phyloP scores from a whole-genome alignment of 2,329 filamentous ascomycete genomes.

The Fusarium proliferatum region DNA sequence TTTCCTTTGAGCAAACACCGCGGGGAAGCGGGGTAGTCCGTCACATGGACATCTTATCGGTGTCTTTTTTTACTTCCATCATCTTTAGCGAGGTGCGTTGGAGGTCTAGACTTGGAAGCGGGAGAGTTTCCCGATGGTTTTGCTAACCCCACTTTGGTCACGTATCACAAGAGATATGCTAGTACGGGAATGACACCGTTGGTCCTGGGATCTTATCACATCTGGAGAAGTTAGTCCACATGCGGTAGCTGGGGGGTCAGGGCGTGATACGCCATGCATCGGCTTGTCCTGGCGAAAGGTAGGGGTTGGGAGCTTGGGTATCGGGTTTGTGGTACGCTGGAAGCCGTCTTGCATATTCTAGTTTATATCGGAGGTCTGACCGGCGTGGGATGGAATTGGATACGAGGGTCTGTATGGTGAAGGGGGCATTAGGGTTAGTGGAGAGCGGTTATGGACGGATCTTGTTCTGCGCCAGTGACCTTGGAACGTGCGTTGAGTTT shows the following conservation, averaged over 20 bases:
- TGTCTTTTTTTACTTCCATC: background rate
- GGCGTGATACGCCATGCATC: conserved; percentile 1
- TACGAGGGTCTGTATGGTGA: background rate
- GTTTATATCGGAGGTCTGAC: background rate
- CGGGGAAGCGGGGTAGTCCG: conserved; percentile 32
- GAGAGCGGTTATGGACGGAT: background rate
- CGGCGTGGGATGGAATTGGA: background rate
- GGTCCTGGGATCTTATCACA: conserved; percentile 1
- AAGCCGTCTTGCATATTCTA: conserved; percentile 5
- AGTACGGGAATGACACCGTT: conserved; percentile 31
- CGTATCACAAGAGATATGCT: background rate
- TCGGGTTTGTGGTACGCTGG: conserved; percentile 6
- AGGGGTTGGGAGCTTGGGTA: background rate
- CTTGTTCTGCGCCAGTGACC: background rate
- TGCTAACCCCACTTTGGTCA: conserved; percentile 16
- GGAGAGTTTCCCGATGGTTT: conserved; percentile 28
- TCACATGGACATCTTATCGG: conserved; percentile 27
- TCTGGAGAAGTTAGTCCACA: background rate
- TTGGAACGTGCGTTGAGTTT: background rate
- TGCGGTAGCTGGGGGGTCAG: background rate
- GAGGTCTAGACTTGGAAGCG: conserved; percentile 13
- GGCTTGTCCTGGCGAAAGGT: conserved; percentile 2
- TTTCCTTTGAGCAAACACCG: conserved; percentile 3
- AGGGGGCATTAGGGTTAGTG: background rate
- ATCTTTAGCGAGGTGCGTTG: background rate